Evolutionary conservation across 805 yeast species (phyloP).

Genomic region (Hemisphaericaspora nanyangensis): DNA sequence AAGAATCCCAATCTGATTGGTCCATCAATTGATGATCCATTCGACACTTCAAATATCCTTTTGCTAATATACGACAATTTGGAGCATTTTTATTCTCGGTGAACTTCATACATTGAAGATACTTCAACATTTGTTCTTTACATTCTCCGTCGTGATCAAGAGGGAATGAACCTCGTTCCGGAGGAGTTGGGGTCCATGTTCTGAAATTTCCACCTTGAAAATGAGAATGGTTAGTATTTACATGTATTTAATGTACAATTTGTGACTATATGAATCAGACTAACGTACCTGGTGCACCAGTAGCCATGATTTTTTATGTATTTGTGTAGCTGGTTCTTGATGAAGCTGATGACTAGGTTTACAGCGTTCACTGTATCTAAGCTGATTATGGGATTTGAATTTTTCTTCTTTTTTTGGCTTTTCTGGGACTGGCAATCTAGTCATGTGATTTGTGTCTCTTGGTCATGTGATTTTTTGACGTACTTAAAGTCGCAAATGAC

Average conservation of each 20-base stretch:
- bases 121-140: conserved; percentile 65
- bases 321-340: background rate
- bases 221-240: conserved; percentile 7
- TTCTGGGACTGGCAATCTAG: background rate
- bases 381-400: conserved; percentile 2
- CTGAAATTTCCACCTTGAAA: conserved; percentile 23
- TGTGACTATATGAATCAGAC: background rate
- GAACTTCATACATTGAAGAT: conserved; percentile 72
- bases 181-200: conserved; percentile 78
- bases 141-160: conserved; percentile 88
- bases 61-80: conserved; percentile 84
- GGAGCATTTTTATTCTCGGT: conserved; percentile 83
- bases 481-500: background rate
- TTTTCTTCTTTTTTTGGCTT: background rate
- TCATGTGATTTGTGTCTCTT: background rate
- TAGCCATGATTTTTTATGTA: conserved; percentile 22
- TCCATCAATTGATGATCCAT: conserved; percentile 68
- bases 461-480: background rate
- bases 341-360: background rate
- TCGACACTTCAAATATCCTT: conserved; percentile 75
- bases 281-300: conserved; percentile 35
- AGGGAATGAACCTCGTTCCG: conserved; percentile 95
- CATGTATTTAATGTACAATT: background rate
- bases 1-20: conserved; percentile 38
- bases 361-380: background rate